phyloP scores from a whole-genome alignment of 2,329 filamentous ascomycete species.

The Neurospora crassa region DNA sequence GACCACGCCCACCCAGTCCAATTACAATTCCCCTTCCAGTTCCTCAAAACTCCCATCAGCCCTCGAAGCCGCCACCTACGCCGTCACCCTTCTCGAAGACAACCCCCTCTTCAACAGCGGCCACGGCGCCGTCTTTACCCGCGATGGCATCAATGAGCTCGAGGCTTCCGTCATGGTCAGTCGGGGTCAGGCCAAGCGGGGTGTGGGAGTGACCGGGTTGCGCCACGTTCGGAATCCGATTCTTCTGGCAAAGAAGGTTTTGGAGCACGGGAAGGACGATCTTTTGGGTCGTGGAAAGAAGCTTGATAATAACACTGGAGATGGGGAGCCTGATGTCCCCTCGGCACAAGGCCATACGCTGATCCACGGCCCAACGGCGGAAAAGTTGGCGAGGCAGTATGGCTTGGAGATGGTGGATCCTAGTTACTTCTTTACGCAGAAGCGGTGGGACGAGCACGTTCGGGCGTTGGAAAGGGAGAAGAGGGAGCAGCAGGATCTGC shows the following conservation, averaged over 20 bases:
- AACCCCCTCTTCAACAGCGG: constrained; percentile 77
- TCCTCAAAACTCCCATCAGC: constrained; percentile 38
- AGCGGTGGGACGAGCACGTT: constrained; percentile 60
- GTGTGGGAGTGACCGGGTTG: constrained; percentile 66
- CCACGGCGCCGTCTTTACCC: constrained; percentile 78
- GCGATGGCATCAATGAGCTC: constrained; percentile 72
- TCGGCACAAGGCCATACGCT: constrained; percentile 62
- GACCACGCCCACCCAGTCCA: constrained; percentile 20
- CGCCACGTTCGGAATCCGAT: constrained; percentile 72
- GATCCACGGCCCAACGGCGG: constrained; percentile 57
- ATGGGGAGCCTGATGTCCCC: constrained; percentile 30
- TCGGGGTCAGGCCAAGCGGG: constrained; percentile 61
- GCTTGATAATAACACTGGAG: neutral
- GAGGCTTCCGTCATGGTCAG: constrained; percentile 85
- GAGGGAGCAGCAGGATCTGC: constrained; percentile 15
- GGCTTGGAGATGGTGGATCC: constrained; percentile 61
- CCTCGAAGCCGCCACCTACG: constrained; percentile 64
- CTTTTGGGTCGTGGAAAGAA: constrained; percentile 22
- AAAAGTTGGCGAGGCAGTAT: constrained; percentile 57
- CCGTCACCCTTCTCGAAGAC: constrained; percentile 68
- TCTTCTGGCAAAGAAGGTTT: constrained; percentile 58
- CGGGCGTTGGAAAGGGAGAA: constrained; percentile 40
- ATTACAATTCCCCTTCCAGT: neutral
- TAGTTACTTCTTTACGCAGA: constrained; percentile 69
- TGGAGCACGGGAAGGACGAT: constrained; percentile 56